Evolutionary conservation across 441 rosid genomes (phyloP).

Genomic region (Populus tomentosa): DNA sequence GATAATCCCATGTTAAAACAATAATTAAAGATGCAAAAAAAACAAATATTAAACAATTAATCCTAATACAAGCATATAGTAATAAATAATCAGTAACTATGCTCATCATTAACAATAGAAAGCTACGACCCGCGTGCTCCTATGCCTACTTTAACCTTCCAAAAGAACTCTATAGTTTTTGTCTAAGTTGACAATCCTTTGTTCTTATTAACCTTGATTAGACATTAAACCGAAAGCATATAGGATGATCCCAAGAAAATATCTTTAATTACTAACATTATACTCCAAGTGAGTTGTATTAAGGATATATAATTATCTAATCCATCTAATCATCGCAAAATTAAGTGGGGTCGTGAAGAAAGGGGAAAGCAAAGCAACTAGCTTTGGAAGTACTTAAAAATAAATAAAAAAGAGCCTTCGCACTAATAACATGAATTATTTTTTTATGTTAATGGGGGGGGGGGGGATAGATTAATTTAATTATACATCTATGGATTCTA

Average conservation of each 20-base stretch:
- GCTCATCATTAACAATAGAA: slow-evolving; percentile 20
- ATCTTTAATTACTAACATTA: not conserved
- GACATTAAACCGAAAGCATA: slow-evolving; percentile 25
- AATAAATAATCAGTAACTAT: not conserved
- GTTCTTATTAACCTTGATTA: slow-evolving; percentile 15
- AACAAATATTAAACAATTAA: not conserved
- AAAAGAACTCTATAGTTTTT: slow-evolving; percentile 1
- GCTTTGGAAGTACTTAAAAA: slow-evolving; percentile 21
- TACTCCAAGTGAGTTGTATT: slow-evolving; percentile 3
- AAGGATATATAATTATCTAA: slow-evolving; percentile 16
- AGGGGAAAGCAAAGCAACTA: slow-evolving; percentile 15
- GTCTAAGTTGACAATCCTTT: slow-evolving; percentile 7
- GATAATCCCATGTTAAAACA: not conserved
- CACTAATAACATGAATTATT: slow-evolving; percentile 12
- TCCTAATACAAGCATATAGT: not conserved
- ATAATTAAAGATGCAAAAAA: not conserved
- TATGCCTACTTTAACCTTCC: slow-evolving; percentile 6
- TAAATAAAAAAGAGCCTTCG: not conserved
- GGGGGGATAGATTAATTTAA: too few relatives aligned
- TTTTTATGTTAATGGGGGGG: not conserved
- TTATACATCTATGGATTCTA: not conserved
- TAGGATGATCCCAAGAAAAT: slow-evolving; percentile 12
- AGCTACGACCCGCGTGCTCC: slow-evolving; percentile 24
- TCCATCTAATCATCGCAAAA: slow-evolving; percentile 21
- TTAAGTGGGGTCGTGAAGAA: slow-evolving; percentile 25